Conservation (phyloP, 169 alveolate species). For the Eimeria maxima region DNA sequence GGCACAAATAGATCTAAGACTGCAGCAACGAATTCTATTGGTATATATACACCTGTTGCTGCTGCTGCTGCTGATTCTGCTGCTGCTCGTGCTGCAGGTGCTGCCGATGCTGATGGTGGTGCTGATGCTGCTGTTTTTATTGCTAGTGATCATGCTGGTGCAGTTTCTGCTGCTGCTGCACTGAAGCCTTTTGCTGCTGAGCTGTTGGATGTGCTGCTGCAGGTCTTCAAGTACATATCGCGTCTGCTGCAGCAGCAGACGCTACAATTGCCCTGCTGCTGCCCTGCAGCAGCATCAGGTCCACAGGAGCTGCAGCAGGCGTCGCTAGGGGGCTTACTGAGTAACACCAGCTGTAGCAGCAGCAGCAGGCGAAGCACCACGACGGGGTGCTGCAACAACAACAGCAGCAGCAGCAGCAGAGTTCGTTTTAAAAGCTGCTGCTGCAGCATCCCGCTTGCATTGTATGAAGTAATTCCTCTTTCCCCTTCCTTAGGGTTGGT, state of each 20-base stretch:
- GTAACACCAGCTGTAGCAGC: not conserved
- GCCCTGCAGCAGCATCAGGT: not conserved
- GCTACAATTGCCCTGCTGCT: not conserved
- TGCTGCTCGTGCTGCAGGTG: not conserved
- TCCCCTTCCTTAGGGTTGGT: conserved; percentile 93
- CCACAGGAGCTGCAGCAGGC: too few species aligned
- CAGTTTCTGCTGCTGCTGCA: not conserved
- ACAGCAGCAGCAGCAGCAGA: not conserved
- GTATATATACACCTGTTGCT: not conserved
- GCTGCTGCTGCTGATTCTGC: conserved; percentile 81
- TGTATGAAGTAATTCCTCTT: conserved; percentile 92
- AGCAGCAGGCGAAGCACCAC: conserved; percentile 86
- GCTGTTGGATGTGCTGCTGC: not conserved
- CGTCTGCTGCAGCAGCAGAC: not conserved
- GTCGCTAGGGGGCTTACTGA: not conserved
- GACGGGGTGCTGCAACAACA: conserved; percentile 86
- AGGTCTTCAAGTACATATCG: not conserved
- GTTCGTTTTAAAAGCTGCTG: not conserved
- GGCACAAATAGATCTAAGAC: conserved; percentile 94
- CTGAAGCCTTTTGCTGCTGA: not conserved
- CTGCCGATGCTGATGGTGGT: not conserved
- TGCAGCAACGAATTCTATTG: conserved; percentile 93
- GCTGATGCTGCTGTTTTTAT: not conserved
- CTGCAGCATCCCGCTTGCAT: conserved; percentile 42
- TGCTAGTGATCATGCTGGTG: not conserved